Evolutionary conservation across 1,139 yeast species (phyloP).

Genomic region (Suhomyces terraborum): DNA sequence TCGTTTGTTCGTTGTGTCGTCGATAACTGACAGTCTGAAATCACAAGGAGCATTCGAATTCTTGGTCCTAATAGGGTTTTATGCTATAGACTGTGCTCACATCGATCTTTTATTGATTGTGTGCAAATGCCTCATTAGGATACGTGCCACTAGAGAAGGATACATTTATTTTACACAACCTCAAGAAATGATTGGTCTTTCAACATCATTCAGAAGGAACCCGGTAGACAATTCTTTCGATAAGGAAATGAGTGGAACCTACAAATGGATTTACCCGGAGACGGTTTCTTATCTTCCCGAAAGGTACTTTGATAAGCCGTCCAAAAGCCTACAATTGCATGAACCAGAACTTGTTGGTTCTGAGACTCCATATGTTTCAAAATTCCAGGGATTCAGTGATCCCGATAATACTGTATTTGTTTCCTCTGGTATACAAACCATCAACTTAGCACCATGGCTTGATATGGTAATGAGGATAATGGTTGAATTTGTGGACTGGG

Average conservation of each 20-base stretch:
- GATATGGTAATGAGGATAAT: conserved; percentile 51
- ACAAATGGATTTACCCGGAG: conserved; percentile 67
- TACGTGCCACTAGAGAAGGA: conserved; percentile 53
- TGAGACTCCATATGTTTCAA: neutral
- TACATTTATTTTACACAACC: conserved; percentile 56
- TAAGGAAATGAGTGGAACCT: conserved; percentile 12
- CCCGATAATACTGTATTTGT: conserved; percentile 12
- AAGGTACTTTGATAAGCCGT: conserved; percentile 39
- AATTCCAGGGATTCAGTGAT: conserved; percentile 9
- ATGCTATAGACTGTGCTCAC: conserved; percentile 31
- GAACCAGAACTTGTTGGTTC: conserved; percentile 1
- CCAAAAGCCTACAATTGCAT: conserved; percentile 11
- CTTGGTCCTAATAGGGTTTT: conserved; percentile 29
- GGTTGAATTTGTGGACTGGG: conserved; percentile 67
- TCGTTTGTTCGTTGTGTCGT: conserved; percentile 32
- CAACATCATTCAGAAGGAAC: conserved; percentile 59
- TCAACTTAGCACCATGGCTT: conserved; percentile 58
- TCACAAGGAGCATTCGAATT: conserved; percentile 34
- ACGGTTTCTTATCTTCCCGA: conserved; percentile 48
- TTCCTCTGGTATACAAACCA: conserved; percentile 15
- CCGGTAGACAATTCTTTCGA: conserved; percentile 27
- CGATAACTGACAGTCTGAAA: conserved; percentile 27
- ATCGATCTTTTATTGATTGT: conserved; percentile 46
- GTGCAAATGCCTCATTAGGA: conserved; percentile 55
- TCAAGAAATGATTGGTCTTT: conserved; percentile 65